Evolutionary conservation across 2,329 filamentous ascomycete species (phyloP), one percentile per base, ranked within the genome.

Genomic region (Phaeosphaeria sp.): DNA sequence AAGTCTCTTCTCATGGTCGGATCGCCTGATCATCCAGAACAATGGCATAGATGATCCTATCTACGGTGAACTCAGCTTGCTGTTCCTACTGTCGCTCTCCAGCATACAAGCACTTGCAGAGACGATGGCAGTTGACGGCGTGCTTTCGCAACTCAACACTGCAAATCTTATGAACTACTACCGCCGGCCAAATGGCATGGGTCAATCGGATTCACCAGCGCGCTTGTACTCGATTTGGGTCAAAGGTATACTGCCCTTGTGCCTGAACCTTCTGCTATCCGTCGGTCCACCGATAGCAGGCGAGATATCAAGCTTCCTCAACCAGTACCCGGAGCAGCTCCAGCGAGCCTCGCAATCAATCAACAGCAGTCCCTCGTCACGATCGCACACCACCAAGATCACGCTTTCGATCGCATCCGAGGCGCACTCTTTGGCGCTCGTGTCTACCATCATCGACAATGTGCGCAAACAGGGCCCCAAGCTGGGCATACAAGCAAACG

Each of bases 1-100:
- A 6, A 92, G 91, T 33, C 84, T 99, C 5, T 98, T 94, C 78
- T 97, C 93, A 0, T 99, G 95, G 95, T 87, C 94, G 3, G 93
- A 98, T 75, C 88, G 89, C 64, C 84, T 98, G 22, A 86, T 90
- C 0, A 84, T 90, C 36, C 25, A 59, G 2, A 64, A 69, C 54
- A 66, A 70, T n/a, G 67, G 72, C 24, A 86, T 90, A 55, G 87
- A 89, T 25, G 94, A 98, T 72, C 94, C 95, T 0, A 83, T 98
- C 27, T 98, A 97, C 75, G 95, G 93, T 63, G 93, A 97, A 73
- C 86, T 97, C n/a, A 91, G 91, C 68, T 85, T 97, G 42, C 84
- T 93, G 24, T 96, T 98, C 77, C 84, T 99, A 15, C 87, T 97
- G 21, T 91, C 96, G 65, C 84, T 99, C 13, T 97, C 93, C 1